Evolutionary conservation across 2,329 filamentous ascomycete species (phyloP), one percentile per base, ranked within the genome.

Genomic region (Sporothrix protearum): DNA sequence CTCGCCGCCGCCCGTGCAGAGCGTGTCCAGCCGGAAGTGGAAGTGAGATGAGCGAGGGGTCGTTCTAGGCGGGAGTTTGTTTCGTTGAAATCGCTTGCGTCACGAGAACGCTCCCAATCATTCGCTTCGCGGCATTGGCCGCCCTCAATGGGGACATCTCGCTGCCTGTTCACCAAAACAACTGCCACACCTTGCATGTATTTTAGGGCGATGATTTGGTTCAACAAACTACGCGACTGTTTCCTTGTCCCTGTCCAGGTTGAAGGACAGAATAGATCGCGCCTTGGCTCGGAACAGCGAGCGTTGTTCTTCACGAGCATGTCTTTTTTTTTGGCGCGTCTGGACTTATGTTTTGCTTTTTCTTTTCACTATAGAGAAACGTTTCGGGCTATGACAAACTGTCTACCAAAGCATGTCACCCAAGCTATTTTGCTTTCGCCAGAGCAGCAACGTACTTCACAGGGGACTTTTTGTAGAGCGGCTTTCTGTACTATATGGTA

Each of bases 1-100:
- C 85, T 91, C 73, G 85, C 87, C 16, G 87, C 88, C 14, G 88
- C 87, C 7, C 45, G 64, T 47, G 64, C 64, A 2, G 64, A 67
- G 42, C 64, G 64, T 1, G 74, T 79, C 49, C 77, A 78, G 22
- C 80, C 80, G 1, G 80, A 82, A 61, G 79, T 75, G 1, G 80
- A 82, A 61, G 79, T 75, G 55, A 45, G 74, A 66, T 73, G 51
- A 66, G n/a, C 33, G 39, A 45, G 14, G 6, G 14, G 28, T 28
- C 5, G 4, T 33, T 33, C 3, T 10, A 45, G 39, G 39, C 39
- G 6, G 39, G 33, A 19, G 2, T 19, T n/a, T n/a, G n/a, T n/a
- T n/a, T n/a, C n/a, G n/a, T n/a, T n/a, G n/a, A n/a, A n/a, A n/a
- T n/a, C n/a, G 53, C 53, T 28, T 57, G n/a, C 16, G 9, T 9